Percentiles rank a stretch among this genome's conserved stretches.
These are phyloP conservation scores for Aspergillus japonicus DNA, from an alignment of 2,329 filamentous ascomycete genomes.

Conservation along the genomic window DNA sequence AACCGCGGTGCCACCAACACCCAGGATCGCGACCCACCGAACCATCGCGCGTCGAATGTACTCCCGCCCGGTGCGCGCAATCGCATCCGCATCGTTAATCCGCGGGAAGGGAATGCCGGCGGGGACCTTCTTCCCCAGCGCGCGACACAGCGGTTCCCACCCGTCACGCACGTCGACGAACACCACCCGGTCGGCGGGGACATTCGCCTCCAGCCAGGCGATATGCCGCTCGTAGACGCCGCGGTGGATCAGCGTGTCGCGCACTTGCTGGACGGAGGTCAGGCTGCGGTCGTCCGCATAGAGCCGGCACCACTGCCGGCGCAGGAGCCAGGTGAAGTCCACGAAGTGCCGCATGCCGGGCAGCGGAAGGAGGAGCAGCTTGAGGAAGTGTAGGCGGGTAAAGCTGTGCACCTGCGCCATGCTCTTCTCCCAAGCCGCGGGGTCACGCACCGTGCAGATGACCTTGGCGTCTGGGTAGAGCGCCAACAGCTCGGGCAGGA, in stretches of 20 bases:
- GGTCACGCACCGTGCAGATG: slow-evolving; percentile 39
- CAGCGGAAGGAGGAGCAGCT: slow-evolving; percentile 22
- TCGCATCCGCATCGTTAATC: slow-evolving; percentile 35
- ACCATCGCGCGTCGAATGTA: slow-evolving; percentile 28
- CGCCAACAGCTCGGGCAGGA: slow-evolving; percentile 49
- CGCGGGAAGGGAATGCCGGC: slow-evolving; percentile 36
- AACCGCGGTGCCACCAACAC: too few species aligned
- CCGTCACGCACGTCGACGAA: slow-evolving; percentile 44
- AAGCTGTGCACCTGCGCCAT: slow-evolving; percentile 19
- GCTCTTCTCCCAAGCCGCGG: slow-evolving; percentile 22
- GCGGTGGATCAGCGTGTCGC: not conserved
- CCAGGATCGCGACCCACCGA: slow-evolving; percentile 28
- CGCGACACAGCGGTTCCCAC: slow-evolving; percentile 49
- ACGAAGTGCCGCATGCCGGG: slow-evolving; percentile 27
- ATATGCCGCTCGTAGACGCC: slow-evolving; percentile 22
- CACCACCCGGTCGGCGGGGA: slow-evolving; percentile 34
- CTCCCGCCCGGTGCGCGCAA: slow-evolving; percentile 17
- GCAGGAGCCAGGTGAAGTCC: slow-evolving; percentile 16
- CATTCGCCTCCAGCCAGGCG: slow-evolving; percentile 25
- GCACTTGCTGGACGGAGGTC: not conserved
- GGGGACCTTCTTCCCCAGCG: slow-evolving; percentile 42
- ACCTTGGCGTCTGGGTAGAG: slow-evolving; percentile 53
- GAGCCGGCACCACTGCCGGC: slow-evolving; percentile 20
- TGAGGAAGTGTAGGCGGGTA: slow-evolving; percentile 21
- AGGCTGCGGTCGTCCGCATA: slow-evolving; percentile 15